Conservation (phyloP, 2,329 filamentous ascomycete species). For the Paecilomyces variotii region DNA sequence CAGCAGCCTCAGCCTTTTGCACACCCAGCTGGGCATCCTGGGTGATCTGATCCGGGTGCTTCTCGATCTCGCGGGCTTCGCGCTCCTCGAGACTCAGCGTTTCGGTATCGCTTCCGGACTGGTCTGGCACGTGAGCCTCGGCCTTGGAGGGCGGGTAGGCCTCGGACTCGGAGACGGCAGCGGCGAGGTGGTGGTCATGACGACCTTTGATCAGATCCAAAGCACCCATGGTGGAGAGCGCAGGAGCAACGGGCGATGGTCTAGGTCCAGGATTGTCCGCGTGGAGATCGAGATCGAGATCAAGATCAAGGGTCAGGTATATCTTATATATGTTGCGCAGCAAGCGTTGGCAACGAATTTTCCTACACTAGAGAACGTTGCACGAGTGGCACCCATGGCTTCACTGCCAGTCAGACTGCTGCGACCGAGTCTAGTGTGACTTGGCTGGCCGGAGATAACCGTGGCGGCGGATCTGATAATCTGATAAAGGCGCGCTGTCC, state of each 20-base stretch:
- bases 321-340: not conserved
- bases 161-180: not conserved
- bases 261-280: not conserved
- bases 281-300: not conserved
- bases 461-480: not conserved
- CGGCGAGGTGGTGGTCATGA: not conserved
- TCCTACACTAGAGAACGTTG: not conserved
- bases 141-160: not conserved
- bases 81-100: constrained; percentile 19
- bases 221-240: constrained; percentile 4
- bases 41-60: constrained; percentile 17
- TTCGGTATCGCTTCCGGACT: constrained; percentile 11
- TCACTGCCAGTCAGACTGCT: not conserved
- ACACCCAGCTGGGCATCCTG: constrained; percentile 23
- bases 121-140: constrained; percentile 3
- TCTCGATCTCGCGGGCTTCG: constrained; percentile 20
- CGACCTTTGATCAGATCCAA: constrained; percentile 4
- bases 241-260: not conserved
- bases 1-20: constrained; percentile 34
- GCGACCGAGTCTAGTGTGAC: not conserved
- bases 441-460: not conserved
- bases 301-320: not conserved
- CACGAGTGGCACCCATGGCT: too few species aligned
- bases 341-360: not conserved
- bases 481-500: too few species aligned